phyloP scores from a whole-genome alignment of 805 yeast species.

The Candida rishiriensis region DNA sequence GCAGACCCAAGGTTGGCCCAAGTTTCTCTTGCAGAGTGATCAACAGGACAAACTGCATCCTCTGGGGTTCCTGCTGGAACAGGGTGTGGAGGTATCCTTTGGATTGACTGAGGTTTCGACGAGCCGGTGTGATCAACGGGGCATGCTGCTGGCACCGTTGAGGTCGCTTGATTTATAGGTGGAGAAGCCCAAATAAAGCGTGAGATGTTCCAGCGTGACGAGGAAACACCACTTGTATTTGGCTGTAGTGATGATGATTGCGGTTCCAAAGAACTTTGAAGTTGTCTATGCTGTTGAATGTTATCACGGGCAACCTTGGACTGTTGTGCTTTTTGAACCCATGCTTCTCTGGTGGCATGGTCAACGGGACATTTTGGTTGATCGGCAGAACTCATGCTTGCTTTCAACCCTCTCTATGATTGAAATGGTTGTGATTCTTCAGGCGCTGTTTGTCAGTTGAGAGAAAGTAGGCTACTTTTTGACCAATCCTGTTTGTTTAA shows the following conservation, averaged over 20 bases:
- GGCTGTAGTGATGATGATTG: neutral
- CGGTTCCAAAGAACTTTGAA: neutral
- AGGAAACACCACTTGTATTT: neutral
- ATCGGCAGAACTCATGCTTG: conserved; percentile 14
- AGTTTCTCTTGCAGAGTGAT: conserved; percentile 31
- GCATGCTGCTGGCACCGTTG: neutral
- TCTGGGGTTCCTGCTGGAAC: conserved; percentile 16
- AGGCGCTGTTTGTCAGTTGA: no score
- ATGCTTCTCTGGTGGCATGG: conserved; percentile 51
- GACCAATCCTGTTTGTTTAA: conserved; percentile 14
- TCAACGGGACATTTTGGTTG: conserved; percentile 63
- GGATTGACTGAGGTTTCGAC: neutral
- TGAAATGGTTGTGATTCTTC: no score
- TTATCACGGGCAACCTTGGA: conserved; percentile 5
- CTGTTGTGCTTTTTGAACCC: conserved; percentile 41
- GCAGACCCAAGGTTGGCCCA: conserved; percentile 26
- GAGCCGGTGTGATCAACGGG: conserved; percentile 3
- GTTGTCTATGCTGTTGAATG: neutral
- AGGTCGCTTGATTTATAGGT: neutral
- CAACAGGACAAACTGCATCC: conserved; percentile 35
- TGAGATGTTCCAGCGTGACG: conserved; percentile 2
- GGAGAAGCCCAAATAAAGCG: conserved; percentile 2
- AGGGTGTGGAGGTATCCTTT: conserved; percentile 2
- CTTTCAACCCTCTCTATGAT: no score
- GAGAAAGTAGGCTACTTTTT: neutral